Conservation (phyloP, 441 rosid genomes). For the Bocquillonia castaneifolia region DNA sequence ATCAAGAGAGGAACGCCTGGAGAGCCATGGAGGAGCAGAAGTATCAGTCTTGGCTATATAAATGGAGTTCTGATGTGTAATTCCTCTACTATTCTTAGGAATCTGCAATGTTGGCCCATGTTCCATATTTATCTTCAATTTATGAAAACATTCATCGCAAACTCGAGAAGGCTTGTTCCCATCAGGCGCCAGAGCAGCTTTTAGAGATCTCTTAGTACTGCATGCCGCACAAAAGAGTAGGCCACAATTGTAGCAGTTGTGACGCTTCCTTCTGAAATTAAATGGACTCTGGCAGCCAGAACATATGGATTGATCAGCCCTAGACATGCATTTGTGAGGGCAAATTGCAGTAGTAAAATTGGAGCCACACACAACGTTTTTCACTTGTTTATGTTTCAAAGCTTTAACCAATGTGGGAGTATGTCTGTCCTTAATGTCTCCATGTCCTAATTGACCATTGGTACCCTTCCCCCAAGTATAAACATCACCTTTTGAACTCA, state of each 20-base stretch:
- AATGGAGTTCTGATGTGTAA: constrained; percentile 23
- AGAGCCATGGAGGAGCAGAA: constrained; percentile 26
- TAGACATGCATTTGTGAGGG: constrained; percentile 63
- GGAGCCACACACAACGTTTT: constrained; percentile 61
- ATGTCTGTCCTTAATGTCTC: constrained; percentile 51
- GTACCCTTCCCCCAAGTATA: constrained; percentile 86
- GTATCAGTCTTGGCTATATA: constrained; percentile 37
- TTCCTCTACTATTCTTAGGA: constrained; percentile 30
- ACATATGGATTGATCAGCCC: constrained; percentile 64
- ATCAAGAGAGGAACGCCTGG: constrained; percentile 42
- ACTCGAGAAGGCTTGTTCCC: constrained; percentile 67
- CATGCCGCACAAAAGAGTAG: constrained; percentile 55
- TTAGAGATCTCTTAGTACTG: constrained; percentile 57
- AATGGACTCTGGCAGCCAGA: constrained; percentile 68
- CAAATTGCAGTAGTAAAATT: constrained; percentile 72
- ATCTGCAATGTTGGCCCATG: constrained; percentile 28
- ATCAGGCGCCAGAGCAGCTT: constrained; percentile 71
- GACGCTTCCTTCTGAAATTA: constrained; percentile 78
- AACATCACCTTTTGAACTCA: constrained; percentile 60
- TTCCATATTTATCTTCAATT: constrained; percentile 43
- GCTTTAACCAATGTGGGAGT: constrained; percentile 55
- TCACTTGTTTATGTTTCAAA: constrained; percentile 69
- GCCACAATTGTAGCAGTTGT: constrained; percentile 34
- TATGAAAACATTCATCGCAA: constrained; percentile 65
- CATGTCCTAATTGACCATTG: constrained; percentile 84